Conservation (phyloP, 2,329 filamentous ascomycete genomes). For the Phyllosticta citrichinensis region DNA sequence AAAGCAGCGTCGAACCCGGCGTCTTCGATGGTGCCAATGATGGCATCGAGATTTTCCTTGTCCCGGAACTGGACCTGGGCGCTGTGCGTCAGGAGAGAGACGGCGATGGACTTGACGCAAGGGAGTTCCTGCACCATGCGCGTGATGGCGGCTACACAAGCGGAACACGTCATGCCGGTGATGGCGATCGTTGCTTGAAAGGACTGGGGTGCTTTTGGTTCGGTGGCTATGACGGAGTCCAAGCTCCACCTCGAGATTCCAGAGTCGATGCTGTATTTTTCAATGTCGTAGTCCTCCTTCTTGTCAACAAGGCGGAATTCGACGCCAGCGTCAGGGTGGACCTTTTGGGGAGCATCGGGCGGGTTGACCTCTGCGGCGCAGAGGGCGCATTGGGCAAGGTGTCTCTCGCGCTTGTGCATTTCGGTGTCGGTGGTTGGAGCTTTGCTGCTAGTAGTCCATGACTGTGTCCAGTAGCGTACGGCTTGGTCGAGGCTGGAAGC, state of each 20-base stretch:
- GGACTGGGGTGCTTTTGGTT: neutral
- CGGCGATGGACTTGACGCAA: conserved; percentile 14
- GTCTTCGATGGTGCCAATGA: conserved; percentile 16
- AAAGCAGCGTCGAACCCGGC: conserved; percentile 17
- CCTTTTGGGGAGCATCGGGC: neutral
- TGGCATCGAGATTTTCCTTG: conserved; percentile 10
- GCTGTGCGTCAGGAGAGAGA: conserved; percentile 15
- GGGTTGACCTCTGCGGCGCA: conserved; percentile 20
- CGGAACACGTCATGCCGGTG: conserved; percentile 13
- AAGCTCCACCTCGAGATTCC: conserved; percentile 4
- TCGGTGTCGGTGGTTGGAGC: conserved; percentile 9
- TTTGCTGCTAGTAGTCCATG: conserved; percentile 11
- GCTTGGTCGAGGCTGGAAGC: conserved; percentile 26
- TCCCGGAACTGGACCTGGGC: conserved; percentile 16
- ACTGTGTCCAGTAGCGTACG: conserved; percentile 21
- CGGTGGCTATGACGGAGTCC: conserved; percentile 5
- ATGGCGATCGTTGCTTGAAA: conserved; percentile 11
- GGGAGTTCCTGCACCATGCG: conserved; percentile 13
- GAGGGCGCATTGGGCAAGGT: conserved; percentile 26
- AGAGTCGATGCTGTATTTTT: conserved; percentile 6
- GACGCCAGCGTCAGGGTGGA: neutral
- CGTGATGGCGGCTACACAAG: conserved; percentile 15
- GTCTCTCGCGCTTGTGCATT: conserved; percentile 22
- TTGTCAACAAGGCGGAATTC: neutral
- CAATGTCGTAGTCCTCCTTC: neutral